A percentile compares a stretch with the other conserved stretches of the same genome.
phyloP scores from a whole-genome alignment of 2,329 filamentous ascomycete species.

The Alternaria dauci region DNA sequence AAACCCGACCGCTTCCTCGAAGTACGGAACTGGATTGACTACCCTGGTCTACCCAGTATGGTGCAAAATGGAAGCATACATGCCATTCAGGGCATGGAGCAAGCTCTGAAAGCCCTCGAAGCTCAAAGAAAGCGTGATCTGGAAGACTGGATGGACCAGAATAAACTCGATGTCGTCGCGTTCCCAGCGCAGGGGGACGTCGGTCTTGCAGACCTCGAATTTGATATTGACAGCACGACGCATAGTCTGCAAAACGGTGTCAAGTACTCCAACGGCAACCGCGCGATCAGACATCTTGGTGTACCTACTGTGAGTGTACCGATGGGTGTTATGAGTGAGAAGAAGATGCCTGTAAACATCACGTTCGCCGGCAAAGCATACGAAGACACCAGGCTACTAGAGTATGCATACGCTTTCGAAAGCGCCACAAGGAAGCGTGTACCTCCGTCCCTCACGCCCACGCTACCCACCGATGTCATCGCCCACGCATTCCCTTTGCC shows the following conservation, averaged over 20 bases:
- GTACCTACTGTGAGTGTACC: conserved; percentile 63
- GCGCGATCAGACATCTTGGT: conserved; percentile 63
- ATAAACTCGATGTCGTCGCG: conserved; percentile 56
- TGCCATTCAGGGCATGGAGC: conserved; percentile 53
- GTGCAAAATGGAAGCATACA: conserved; percentile 50
- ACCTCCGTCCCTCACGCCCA: conserved; percentile 19
- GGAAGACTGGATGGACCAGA: conserved; percentile 60
- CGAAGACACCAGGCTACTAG: conserved; percentile 51
- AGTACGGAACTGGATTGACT: conserved; percentile 52
- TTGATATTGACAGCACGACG: conserved; percentile 30
- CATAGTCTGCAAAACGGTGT: conserved; percentile 61
- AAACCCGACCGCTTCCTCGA: conserved; percentile 52
- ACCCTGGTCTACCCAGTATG: conserved; percentile 44
- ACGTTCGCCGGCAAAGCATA: conserved; percentile 62
- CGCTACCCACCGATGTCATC: conserved; percentile 24
- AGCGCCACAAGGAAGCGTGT: conserved; percentile 22
- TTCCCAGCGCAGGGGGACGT: conserved; percentile 63
- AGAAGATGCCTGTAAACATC: conserved; percentile 61
- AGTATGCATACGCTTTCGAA: conserved; percentile 36
- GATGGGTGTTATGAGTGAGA: conserved; percentile 60
- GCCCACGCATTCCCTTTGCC: neutral
- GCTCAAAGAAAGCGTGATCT: conserved; percentile 58
- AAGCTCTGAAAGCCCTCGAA: conserved; percentile 59
- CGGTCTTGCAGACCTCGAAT: conserved; percentile 60
- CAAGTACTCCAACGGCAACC: conserved; percentile 63